phyloP scores from a whole-genome alignment of 345 rosid species.

The Raphanus sativus region DNA sequence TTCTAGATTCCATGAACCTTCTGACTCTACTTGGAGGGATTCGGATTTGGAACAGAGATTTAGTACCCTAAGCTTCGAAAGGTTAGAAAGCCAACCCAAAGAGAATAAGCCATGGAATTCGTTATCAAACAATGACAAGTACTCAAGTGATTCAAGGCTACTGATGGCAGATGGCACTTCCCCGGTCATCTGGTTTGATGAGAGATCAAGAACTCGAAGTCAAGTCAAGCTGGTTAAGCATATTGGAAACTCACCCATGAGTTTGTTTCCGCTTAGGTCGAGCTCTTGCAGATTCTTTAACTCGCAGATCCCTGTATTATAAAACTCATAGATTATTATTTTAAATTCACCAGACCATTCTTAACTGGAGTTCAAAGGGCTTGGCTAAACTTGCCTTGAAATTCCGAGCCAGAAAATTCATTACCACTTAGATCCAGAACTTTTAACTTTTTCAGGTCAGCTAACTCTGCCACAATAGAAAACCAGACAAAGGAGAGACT shows the following conservation, averaged over 20 bases:
- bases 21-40: background rate
- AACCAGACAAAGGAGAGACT: background rate
- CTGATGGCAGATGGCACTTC: background rate
- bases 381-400: background rate
- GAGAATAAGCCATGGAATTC: background rate
- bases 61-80: background rate
- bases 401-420: background rate
- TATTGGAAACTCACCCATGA: background rate
- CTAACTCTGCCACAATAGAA: background rate
- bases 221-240: background rate
- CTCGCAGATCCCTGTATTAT: background rate
- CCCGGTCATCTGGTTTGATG: background rate
- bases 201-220: background rate
- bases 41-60: background rate
- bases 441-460: background rate
- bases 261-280: background rate
- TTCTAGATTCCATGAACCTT: background rate
- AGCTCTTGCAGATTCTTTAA: background rate
- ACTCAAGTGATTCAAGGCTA: background rate
- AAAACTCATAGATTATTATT: background rate
- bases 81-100: background rate
- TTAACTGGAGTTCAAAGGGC: background rate
- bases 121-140: background rate
- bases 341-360: background rate
- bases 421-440: background rate